These are phyloP conservation scores for Termitomyces sp. DNA, from an alignment of 768 basidiomycete species.

Conservation along the genomic window DNA sequence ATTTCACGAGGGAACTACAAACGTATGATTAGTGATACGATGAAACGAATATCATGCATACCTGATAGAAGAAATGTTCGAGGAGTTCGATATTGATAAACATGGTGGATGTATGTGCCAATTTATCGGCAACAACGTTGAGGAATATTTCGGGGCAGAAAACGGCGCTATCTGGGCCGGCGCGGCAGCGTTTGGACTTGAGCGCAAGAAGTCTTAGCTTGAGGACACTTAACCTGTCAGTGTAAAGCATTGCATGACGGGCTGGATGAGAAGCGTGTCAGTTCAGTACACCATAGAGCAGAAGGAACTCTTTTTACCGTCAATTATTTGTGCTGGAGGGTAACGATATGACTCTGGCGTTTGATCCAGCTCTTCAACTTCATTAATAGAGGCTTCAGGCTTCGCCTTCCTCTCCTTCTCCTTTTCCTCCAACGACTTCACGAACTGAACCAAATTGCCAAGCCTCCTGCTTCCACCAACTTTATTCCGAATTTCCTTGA, in stretches of 20 bases:
- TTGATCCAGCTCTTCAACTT: conserved; percentile 24
- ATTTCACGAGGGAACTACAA: conserved; percentile 93
- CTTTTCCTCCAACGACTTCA: conserved; percentile 74
- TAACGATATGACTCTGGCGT: conserved; percentile 80
- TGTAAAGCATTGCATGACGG: conserved; percentile 87
- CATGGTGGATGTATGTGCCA: conserved; percentile 94
- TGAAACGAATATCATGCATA: conserved; percentile 23
- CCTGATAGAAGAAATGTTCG: conserved; percentile 98
- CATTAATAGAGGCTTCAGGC: conserved; percentile 18
- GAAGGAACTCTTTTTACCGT: conserved; percentile 52
- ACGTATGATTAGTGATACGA: not conserved
- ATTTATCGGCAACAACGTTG: conserved; percentile 93
- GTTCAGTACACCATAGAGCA: not conserved
- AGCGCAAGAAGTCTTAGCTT: conserved; percentile 84
- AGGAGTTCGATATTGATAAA: conserved; percentile 98
- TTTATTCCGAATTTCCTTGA: conserved; percentile 80
- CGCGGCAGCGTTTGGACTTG: conserved; percentile 82
- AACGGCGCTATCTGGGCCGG: conserved; percentile 81
- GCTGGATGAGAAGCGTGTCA: conserved; percentile 39
- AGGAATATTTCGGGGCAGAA: conserved; percentile 97
- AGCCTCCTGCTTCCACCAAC: conserved; percentile 86
- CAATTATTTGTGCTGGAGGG: conserved; percentile 85
- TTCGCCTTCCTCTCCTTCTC: conserved; percentile 57
- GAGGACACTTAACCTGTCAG: conserved; percentile 73
- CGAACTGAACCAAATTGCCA: conserved; percentile 71